Evolutionary conservation across 23 red algal species (phyloP).

Genomic region (Agarophyton chilense): DNA sequence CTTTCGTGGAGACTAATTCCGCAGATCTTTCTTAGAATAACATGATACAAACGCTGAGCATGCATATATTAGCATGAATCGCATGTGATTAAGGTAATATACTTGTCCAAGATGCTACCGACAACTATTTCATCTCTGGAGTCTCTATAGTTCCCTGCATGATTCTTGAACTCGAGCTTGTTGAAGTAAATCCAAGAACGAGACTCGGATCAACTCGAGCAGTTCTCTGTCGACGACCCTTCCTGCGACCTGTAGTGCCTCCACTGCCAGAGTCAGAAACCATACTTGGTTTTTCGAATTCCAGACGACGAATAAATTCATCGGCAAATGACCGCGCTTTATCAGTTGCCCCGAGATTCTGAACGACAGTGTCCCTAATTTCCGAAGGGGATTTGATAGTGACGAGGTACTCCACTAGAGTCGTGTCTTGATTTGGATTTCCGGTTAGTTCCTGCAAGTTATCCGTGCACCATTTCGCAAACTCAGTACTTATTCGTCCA

Average conservation of each 20-base stretch:
- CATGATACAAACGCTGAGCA: constrained; percentile 4
- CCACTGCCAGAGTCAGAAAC: constrained; percentile 57
- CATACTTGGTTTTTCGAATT: constrained; percentile 56
- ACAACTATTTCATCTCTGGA: constrained; percentile 69
- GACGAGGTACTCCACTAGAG: constrained; percentile 54
- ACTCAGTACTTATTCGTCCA: constrained; percentile 56
- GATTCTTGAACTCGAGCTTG: constrained; percentile 62
- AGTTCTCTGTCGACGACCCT: constrained; percentile 44
- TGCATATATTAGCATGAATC: background rate
- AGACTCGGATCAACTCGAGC: constrained; percentile 67
- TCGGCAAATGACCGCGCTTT: constrained; percentile 65
- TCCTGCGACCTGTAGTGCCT: constrained; percentile 46
- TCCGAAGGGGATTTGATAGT: constrained; percentile 57
- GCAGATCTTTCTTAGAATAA: background rate
- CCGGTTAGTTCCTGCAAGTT: constrained; percentile 60
- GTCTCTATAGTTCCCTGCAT: constrained; percentile 79
- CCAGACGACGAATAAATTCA: constrained; percentile 74
- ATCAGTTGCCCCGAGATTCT: constrained; percentile 67
- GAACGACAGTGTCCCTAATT: constrained; percentile 68
- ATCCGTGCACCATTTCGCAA: constrained; percentile 70
- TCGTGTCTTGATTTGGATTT: constrained; percentile 47
- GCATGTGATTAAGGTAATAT: background rate
- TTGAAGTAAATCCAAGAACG: constrained; percentile 68
- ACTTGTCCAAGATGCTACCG: background rate
- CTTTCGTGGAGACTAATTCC: background rate